These are phyloP conservation scores for Chlorella vulgaris DNA, from an alignment of 139 green algal genomes.

Conservation along the genomic window DNA sequence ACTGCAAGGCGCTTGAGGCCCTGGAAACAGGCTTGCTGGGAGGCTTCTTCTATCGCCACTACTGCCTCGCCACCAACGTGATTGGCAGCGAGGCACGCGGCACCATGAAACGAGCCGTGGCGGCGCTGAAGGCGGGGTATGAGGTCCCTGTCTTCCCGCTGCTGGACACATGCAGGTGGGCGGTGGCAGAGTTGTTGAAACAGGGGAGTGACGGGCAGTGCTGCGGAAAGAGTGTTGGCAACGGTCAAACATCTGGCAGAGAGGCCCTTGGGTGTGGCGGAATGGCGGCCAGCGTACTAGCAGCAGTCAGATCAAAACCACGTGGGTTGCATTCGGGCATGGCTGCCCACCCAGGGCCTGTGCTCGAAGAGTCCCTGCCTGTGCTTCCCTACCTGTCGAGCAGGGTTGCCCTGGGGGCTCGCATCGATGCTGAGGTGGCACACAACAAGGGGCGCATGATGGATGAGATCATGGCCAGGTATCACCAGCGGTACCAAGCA, in stretches of 20 bases:
- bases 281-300: too few species aligned
- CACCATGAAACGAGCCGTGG: slow-evolving; percentile 53
- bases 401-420: slow-evolving; percentile 14
- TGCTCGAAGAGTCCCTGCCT: too few species aligned
- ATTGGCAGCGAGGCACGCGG: slow-evolving; percentile 52
- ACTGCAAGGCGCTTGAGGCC: slow-evolving; percentile 53
- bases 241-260: too few species aligned
- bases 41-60: slow-evolving; percentile 63
- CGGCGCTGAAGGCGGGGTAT: slow-evolving; percentile 52
- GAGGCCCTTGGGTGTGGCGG: too few species aligned
- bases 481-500: neutral
- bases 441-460: slow-evolving; percentile 44
- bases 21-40: slow-evolving; percentile 53
- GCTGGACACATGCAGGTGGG: slow-evolving; percentile 45
- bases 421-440: slow-evolving; percentile 38
- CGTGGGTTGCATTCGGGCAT: neutral
- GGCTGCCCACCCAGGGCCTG: neutral
- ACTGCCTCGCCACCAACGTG: slow-evolving; percentile 51
- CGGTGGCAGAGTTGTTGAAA: neutral
- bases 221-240: too few species aligned
- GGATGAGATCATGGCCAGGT: slow-evolving; percentile 1
- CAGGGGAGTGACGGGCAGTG: too few species aligned
- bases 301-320: too few species aligned
- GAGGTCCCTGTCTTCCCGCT: slow-evolving; percentile 52
- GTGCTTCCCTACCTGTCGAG: neutral